Percentiles rank a stretch among this genome's conserved stretches.
Evolutionary conservation across 2,329 filamentous ascomycete species (phyloP).

Genomic region (Alternaria consortialis): DNA sequence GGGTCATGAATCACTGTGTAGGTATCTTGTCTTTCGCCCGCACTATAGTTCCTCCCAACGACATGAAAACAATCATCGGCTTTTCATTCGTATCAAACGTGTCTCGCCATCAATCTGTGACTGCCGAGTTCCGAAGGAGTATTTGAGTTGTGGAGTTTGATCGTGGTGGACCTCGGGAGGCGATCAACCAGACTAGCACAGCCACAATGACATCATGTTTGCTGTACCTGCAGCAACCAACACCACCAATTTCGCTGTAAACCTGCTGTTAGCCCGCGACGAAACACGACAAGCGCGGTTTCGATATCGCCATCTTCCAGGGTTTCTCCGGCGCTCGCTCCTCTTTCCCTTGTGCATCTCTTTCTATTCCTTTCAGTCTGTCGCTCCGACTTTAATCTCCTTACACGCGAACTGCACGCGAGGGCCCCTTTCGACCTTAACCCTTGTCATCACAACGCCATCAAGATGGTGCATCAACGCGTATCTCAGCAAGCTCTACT

Average conservation of each 20-base stretch:
- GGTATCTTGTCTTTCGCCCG: background rate
- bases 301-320: constrained; percentile 2
- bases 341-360: constrained; percentile 1
- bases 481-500: constrained; percentile 33
- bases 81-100: background rate
- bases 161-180: constrained; percentile 7
- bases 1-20: background rate
- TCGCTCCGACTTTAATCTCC: constrained; percentile 15
- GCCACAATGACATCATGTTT: constrained; percentile 17
- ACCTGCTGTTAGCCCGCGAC: constrained; percentile 16
- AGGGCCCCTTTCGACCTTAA: background rate
- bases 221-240: constrained; percentile 16
- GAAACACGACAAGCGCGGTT: constrained; percentile 7
- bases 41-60: background rate
- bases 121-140: background rate
- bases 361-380: constrained; percentile 17
- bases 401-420: constrained; percentile 8
- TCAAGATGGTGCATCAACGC: constrained; percentile 26
- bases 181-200: background rate
- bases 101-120: background rate
- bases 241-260: constrained; percentile 11
- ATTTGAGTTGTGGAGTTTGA: background rate
- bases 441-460: constrained; percentile 2
- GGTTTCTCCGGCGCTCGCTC: background rate
- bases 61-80: background rate